phyloP scores from a whole-genome alignment of 2,329 filamentous ascomycete species.

The Penicillium sp. region DNA sequence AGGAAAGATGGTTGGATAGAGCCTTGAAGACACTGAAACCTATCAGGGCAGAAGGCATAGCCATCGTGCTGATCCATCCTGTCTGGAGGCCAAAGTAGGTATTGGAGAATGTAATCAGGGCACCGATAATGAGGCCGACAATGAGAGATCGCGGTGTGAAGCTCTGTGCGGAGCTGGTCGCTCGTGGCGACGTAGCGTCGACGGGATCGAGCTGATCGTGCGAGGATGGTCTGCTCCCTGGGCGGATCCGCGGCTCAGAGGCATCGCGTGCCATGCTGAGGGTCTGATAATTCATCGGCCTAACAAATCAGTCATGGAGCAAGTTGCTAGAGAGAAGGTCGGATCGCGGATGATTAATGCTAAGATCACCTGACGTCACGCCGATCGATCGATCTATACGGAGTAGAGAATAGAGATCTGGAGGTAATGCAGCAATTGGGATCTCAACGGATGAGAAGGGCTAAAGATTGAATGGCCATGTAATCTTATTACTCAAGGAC shows the following conservation, averaged over 20 bases:
- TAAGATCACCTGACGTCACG: slow-evolving; percentile 24
- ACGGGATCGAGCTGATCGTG: not conserved
- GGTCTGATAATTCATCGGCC: slow-evolving; percentile 35
- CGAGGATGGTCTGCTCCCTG: slow-evolving; percentile 4
- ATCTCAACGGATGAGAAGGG: too few species aligned
- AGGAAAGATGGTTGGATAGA: slow-evolving; percentile 63
- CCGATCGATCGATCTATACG: not conserved
- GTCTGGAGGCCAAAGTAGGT: slow-evolving; percentile 99
- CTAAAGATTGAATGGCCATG: too few species aligned
- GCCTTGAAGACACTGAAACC: slow-evolving; percentile 91
- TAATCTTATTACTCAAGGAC: too few species aligned
- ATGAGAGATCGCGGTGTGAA: slow-evolving; percentile 79
- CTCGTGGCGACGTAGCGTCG: slow-evolving; percentile 1
- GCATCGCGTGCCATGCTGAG: slow-evolving; percentile 31
- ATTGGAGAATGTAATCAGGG: slow-evolving; percentile 92
- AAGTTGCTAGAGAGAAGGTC: not conserved
- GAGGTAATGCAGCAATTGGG: not conserved
- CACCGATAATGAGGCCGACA: slow-evolving; percentile 76
- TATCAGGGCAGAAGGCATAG: slow-evolving; percentile 90
- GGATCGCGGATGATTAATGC: slow-evolving; percentile 14
- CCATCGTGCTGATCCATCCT: slow-evolving; percentile 80
- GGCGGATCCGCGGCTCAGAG: slow-evolving; percentile 10
- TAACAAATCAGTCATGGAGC: slow-evolving; percentile 8
- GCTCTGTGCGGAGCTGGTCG: slow-evolving; percentile 47
- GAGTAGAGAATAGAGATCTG: not conserved